A percentile compares a stretch with the other conserved stretches of the same genome.
Conservation (phyloP, 306 rosid species). For the Alnus rubra region DNA sequence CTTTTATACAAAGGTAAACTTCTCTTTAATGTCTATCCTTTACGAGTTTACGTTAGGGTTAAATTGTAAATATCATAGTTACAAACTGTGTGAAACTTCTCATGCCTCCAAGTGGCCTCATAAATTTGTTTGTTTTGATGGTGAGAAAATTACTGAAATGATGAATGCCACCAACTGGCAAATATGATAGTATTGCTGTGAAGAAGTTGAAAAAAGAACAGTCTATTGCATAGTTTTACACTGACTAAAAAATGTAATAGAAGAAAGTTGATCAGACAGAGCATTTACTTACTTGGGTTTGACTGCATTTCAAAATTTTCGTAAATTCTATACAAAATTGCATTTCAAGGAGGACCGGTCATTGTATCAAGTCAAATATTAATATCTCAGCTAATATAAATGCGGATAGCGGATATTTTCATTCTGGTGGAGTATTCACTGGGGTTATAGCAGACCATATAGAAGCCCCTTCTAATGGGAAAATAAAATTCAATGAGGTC, state of each 20-base stretch:
- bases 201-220: not conserved
- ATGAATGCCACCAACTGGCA: not conserved
- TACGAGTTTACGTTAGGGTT: not conserved
- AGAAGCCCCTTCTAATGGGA: not conserved
- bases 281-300: no score
- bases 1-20: slow-evolving; percentile 31
- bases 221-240: no score
- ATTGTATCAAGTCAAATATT: no score
- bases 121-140: not conserved
- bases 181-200: not conserved
- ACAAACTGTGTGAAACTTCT: slow-evolving; percentile 8
- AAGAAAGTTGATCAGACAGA: not conserved
- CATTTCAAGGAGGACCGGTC: no score
- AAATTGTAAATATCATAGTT: not conserved
- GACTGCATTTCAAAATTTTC: no score
- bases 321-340: not conserved
- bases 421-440: not conserved
- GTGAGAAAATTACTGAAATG: not conserved
- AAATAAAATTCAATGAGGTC: not conserved
- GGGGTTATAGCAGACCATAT: not conserved
- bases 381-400: no score
- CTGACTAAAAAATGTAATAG: not conserved
- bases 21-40: not conserved
- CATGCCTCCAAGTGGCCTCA: slow-evolving; percentile 13
- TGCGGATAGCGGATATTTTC: no score